Base-by-base conservation (phyloP, 1,284 basidiomycete species). In the Trametes versicolor region DNA sequence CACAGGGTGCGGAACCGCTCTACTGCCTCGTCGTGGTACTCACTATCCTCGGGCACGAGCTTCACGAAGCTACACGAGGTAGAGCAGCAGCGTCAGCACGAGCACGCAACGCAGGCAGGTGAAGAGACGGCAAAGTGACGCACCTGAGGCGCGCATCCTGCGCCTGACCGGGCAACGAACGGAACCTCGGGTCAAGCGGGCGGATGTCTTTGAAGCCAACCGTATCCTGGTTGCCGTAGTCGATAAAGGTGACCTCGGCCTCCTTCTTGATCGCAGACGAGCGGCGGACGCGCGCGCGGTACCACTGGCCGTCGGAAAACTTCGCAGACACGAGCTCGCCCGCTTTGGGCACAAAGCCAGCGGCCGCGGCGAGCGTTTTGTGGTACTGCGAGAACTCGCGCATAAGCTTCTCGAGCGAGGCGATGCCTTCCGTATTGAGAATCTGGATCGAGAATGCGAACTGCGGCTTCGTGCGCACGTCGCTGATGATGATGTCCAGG, bases 361-460 rank as follows among this genome's bases (percentile, higher is more conserved):
- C 82, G 6, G 85, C 75, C 8, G 85, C 78, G 5, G 86, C 78
- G 21, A 89, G 83, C 43, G 87, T 87, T 56, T 88, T 87, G 78
- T 98, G 94, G 77, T 96, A 89, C 43, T 93, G 76, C 2, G 94
- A 91, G 74, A 99, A 97, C 67, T 98, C 97, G 56, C 84, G 83
- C 97, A 99, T 99, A 68, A 99, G 85, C 76, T 92, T 91, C 74
- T 98, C 97, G 62, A 99, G 83, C 17, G 93, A 90, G 8, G 92
- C 92, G 62, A 97, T 96, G 62, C 94, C 95, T 80, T 95, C 92
- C 4, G 92, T 93, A 76, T 94, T 93, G 29, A 98, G 85, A 51
- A 98, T 85, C 77, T 99, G 97, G 17, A 99, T 89, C 15, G 95
- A 97, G 82, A 99, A 99, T 27, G 79, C 83, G 75, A 98, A 92